phyloP scores from a whole-genome alignment of 1,284 basidiomycete species.

The Moesziomyces sp. region DNA sequence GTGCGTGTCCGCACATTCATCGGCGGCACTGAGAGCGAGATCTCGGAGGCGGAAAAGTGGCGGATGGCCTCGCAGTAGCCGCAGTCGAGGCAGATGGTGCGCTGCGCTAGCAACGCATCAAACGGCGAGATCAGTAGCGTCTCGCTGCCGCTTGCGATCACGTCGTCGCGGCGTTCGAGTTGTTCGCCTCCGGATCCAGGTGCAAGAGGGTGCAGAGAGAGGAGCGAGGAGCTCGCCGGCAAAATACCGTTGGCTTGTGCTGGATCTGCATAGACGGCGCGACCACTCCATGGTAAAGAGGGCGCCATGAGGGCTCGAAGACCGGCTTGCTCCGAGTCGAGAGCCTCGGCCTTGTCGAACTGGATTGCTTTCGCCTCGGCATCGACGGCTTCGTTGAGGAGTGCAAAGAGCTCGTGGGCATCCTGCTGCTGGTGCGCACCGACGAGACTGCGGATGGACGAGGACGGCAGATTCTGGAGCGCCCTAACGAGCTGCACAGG shows the following conservation, averaged over 20 bases:
- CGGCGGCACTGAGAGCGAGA: slow-evolving; percentile 56
- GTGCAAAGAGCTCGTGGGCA: slow-evolving; percentile 64
- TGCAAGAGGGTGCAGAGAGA: slow-evolving; percentile 3
- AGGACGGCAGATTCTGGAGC: slow-evolving; percentile 45
- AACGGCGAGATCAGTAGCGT: slow-evolving; percentile 44
- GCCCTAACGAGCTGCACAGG: slow-evolving; percentile 52
- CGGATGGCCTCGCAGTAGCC: slow-evolving; percentile 65
- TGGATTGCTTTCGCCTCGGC: slow-evolving; percentile 50
- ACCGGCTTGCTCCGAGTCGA: slow-evolving; percentile 33
- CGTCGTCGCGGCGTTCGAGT: not conserved
- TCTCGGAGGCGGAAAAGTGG: slow-evolving; percentile 54
- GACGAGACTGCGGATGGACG: slow-evolving; percentile 56
- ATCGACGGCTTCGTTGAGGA: slow-evolving; percentile 60
- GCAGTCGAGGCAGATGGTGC: slow-evolving; percentile 62
- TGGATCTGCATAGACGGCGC: slow-evolving; percentile 35
- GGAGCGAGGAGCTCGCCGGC: not conserved
- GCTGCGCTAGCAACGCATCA: slow-evolving; percentile 51
- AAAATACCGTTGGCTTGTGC: slow-evolving; percentile 11
- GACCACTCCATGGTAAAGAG: slow-evolving; percentile 39
- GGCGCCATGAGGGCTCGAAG: slow-evolving; percentile 48
- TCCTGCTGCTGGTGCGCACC: slow-evolving; percentile 66
- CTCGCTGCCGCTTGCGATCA: slow-evolving; percentile 2
- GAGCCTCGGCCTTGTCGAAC: slow-evolving; percentile 18
- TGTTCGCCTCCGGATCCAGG: not conserved
- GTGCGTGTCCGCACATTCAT: slow-evolving; percentile 29